Evolutionary conservation across 2,329 filamentous ascomycete species (phyloP).

Genomic region (Cladophialophora psammophila): DNA sequence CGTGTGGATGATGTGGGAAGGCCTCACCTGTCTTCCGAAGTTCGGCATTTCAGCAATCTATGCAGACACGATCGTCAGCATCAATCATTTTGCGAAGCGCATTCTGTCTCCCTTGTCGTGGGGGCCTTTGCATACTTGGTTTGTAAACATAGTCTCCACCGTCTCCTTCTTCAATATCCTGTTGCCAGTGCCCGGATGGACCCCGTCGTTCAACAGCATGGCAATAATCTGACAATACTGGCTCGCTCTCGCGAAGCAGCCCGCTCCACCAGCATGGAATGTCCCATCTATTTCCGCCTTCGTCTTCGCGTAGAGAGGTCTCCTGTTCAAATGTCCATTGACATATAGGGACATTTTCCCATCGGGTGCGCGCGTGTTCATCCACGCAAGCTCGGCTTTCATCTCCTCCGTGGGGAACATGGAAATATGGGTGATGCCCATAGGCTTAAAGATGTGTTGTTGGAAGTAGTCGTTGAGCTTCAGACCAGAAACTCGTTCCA

Average conservation of each 20-base stretch:
- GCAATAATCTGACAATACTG: slow-evolving; percentile 68
- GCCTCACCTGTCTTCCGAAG: slow-evolving; percentile 54
- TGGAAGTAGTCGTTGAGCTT: slow-evolving; percentile 60
- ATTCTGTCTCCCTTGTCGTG: not conserved
- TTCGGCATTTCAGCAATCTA: slow-evolving; percentile 65
- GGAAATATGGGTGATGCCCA: slow-evolving; percentile 59
- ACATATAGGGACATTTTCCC: slow-evolving; percentile 47
- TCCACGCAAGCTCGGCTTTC: slow-evolving; percentile 62
- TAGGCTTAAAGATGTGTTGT: slow-evolving; percentile 57
- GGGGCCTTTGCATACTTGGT: slow-evolving; percentile 52
- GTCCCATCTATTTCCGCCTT: slow-evolving; percentile 58
- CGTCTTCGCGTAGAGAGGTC: slow-evolving; percentile 53
- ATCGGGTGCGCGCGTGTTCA: slow-evolving; percentile 62
- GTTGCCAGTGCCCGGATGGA: slow-evolving; percentile 62
- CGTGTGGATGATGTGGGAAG: not conserved
- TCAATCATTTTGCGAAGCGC: slow-evolving; percentile 43
- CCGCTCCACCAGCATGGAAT: slow-evolving; percentile 68
- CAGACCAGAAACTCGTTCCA: slow-evolving; percentile 56
- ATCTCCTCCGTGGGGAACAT: slow-evolving; percentile 65
- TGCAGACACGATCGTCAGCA: slow-evolving; percentile 63
- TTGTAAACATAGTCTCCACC: slow-evolving; percentile 69
- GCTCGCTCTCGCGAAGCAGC: slow-evolving; percentile 65
- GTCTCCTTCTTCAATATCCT: slow-evolving; percentile 64
- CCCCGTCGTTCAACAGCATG: slow-evolving; percentile 69
- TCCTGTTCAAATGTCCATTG: slow-evolving; percentile 60